Base-by-base conservation (phyloP, 2,329 filamentous ascomycete genomes). In the Pseudogymnoascus sp. region DNA sequence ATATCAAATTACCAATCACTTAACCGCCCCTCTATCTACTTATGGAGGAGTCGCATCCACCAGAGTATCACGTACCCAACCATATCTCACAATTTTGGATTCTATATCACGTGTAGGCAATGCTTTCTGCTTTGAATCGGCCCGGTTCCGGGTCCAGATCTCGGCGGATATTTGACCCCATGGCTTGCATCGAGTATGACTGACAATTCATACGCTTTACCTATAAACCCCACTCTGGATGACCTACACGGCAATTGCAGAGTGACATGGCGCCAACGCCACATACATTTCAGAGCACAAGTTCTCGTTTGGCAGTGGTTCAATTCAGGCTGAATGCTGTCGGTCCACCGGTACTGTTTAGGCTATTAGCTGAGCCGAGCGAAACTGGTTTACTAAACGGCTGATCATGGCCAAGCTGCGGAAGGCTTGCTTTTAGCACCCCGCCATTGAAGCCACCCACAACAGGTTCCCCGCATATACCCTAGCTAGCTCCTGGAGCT, bases 161-260 rank as follows among this genome's bases (percentile, higher is more conserved):
- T 55, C 28, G 8, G 28, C 23, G 45, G 45, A 33, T 55, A 55
- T 55, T 55, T 33, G n/a, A 18, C 28, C 45, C 45, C 3, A 52
- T 52, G 25, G 45, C 6, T 31, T n/a, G 31, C 14, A 31, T 52
- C 14, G 28, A 31, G 11, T 52, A 31, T 16, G 45, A 25, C 63
- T 4, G 71, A 61, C 14, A 70, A 55, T 33, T 55, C 25, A 33
- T 6, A 52, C 8, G 8, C 4, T 52, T 31, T 25, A n/a, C 45
- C n/a, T 18, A 16, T 18, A 55, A 55, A 55, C 45, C 45, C 45
- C 45, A 33, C 45, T 31, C 45, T 33, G 3, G 14, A 55, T 33
- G n/a, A 33, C 45, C 25, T 12, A 18, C 5, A 55, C 45, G 45
- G 45, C 45, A 55, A 33, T 55, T 55, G 25, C 25, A 55, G n/a